These are phyloP conservation scores for Alternaria arbusti DNA, from an alignment of 2,329 filamentous ascomycete species.

Conservation along the genomic window DNA sequence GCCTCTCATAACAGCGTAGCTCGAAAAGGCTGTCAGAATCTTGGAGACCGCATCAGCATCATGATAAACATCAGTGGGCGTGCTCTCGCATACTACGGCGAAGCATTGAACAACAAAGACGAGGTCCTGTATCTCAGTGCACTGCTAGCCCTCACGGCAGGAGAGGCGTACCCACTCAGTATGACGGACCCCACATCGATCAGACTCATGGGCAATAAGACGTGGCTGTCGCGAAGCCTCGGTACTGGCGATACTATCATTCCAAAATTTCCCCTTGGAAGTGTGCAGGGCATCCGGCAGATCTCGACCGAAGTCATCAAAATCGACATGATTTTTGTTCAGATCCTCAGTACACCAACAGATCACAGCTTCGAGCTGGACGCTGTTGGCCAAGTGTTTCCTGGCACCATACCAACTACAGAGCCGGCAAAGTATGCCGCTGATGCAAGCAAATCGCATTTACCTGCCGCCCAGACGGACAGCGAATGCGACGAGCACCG, in stretches of 20 bases:
- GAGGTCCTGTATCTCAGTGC: conserved; percentile 10
- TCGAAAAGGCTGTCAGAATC: conserved; percentile 12
- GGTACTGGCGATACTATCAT: not conserved
- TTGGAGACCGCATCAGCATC: conserved; percentile 20
- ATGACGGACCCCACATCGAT: conserved; percentile 5
- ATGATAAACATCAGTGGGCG: conserved; percentile 21
- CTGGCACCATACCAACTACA: not conserved
- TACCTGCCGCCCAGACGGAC: not conserved
- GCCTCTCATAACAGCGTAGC: conserved; percentile 13
- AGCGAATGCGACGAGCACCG: conserved; percentile 3
- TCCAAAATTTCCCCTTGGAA: conserved; percentile 5
- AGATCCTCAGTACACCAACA: not conserved
- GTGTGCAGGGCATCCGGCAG: conserved; percentile 9
- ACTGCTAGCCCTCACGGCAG: conserved; percentile 17
- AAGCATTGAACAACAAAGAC: not conserved
- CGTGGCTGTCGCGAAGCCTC: conserved; percentile 12
- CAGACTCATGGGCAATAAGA: not conserved
- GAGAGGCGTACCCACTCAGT: conserved; percentile 18
- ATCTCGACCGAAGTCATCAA: conserved; percentile 14
- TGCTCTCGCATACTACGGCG: conserved; percentile 19
- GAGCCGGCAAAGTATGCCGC: not conserved
- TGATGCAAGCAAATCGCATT: not conserved
- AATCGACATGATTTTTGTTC: conserved; percentile 17
- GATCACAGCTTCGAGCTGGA: not conserved
- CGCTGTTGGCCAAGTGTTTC: not conserved